Conservation (phyloP, 2,329 filamentous ascomycete genomes). For the Diaporthe sp. region DNA sequence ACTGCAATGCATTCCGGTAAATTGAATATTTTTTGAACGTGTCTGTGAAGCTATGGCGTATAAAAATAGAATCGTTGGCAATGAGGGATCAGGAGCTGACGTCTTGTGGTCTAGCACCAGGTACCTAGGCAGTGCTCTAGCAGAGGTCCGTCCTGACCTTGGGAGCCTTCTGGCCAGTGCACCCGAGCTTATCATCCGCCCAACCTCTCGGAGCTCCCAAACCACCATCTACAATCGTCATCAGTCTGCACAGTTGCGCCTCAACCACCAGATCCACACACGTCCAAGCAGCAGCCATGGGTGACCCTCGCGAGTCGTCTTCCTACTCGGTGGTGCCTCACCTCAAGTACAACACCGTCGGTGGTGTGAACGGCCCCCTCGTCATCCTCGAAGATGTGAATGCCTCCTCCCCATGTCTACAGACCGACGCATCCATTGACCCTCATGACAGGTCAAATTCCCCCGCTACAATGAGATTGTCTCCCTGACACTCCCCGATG, state of each 20-base stretch:
- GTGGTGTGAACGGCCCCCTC: constrained; percentile 96
- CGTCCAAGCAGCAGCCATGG: constrained; percentile 51
- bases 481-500: constrained; percentile 93
- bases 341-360: constrained; percentile 97
- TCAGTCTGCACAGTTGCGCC: constrained; percentile 12
- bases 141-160: background rate
- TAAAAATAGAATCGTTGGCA: constrained; percentile 27
- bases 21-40: background rate
- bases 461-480: constrained; percentile 98
- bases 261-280: constrained; percentile 9
- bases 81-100: constrained; percentile 21
- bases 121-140: constrained; percentile 5
- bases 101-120: background rate
- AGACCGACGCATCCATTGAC: constrained; percentile 40
- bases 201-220: constrained; percentile 33
- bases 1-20: background rate
- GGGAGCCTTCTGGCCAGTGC: constrained; percentile 14
- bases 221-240: constrained; percentile 32
- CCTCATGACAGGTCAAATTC: constrained; percentile 83
- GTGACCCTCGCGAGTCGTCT: constrained; percentile 66
- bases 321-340: constrained; percentile 70
- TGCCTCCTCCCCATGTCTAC: constrained; percentile 31
- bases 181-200: constrained; percentile 34
- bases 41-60: background rate
- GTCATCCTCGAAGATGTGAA: constrained; percentile 92